A percentile compares a stretch with the other conserved stretches of the same genome.
These are phyloP conservation scores for Prunus salicina DNA, from an alignment of 306 rosid genomes.

Conservation along the genomic window DNA sequence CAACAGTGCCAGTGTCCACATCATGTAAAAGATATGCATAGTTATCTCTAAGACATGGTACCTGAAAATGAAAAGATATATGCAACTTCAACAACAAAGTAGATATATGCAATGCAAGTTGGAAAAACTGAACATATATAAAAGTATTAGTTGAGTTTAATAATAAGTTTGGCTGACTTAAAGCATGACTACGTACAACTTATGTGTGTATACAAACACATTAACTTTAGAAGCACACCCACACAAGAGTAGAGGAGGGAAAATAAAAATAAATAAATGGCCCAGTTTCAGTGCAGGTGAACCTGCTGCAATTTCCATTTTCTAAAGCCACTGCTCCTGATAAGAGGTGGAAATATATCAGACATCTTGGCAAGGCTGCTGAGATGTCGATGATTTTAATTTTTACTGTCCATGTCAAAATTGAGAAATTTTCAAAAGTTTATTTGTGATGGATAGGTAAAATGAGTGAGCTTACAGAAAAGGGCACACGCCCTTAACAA, in stretches of 20 bases:
- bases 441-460: not conserved
- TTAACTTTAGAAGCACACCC: not conserved
- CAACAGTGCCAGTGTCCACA: slow-evolving; percentile 91
- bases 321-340: not conserved
- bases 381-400: not conserved
- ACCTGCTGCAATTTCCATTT: too few species aligned
- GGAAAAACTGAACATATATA: not conserved
- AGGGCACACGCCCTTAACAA: not conserved
- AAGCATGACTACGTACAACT: not conserved
- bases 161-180: not conserved
- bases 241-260: not conserved
- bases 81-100: not conserved
- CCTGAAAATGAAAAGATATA: slow-evolving; percentile 42
- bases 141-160: not conserved
- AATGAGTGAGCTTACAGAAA: not conserved
- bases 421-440: not conserved
- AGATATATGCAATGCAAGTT: not conserved
- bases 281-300: not conserved
- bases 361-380: not conserved
- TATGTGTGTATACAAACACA: not conserved
- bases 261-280: not conserved
- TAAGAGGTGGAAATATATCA: not conserved
- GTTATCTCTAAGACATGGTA: slow-evolving; percentile 87
- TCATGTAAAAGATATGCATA: slow-evolving; percentile 92
- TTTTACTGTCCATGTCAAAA: not conserved